Evolutionary conservation across 345 rosid species (phyloP).

Genomic region (Citrus hindsii): DNA sequence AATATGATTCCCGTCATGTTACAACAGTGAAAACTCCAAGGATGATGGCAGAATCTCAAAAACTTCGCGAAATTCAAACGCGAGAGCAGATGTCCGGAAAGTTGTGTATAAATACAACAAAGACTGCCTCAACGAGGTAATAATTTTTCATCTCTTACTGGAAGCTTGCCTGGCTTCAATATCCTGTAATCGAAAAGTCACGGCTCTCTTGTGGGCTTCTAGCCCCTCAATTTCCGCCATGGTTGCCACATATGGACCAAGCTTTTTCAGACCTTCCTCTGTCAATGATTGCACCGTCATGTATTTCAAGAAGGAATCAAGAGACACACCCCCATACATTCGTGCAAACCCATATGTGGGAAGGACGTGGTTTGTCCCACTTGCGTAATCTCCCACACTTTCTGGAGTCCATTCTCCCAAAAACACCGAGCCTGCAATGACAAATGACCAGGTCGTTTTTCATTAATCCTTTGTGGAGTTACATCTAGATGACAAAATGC

Average conservation of each 20-base stretch:
- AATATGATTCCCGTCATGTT: not conserved
- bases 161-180: constrained; percentile 60
- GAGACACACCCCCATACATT: constrained; percentile 89
- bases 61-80: not conserved
- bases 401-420: constrained; percentile 94
- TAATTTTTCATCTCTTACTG: constrained; percentile 22
- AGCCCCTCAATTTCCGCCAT: constrained; percentile 91
- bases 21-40: not conserved
- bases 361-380: constrained; percentile 88
- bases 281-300: constrained; percentile 84
- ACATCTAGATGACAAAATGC: too few species aligned
- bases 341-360: constrained; percentile 92
- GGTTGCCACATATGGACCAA: constrained; percentile 77
- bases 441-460: not conserved
- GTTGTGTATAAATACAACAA: not conserved
- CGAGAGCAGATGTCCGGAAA: not conserved
- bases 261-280: constrained; percentile 76
- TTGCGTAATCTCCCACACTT: constrained; percentile 96
- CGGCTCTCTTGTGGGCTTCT: constrained; percentile 92
- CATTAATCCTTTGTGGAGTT: not conserved
- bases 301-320: constrained; percentile 83
- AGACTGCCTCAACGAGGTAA: not conserved
- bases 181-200: constrained; percentile 74
- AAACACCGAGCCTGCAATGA: constrained; percentile 69
- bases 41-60: not conserved